A percentile compares a stretch with the other conserved stretches of the same genome.
Conservation (phyloP, 2,329 filamentous ascomycete species). For the Trichoderma citrinoviride region DNA sequence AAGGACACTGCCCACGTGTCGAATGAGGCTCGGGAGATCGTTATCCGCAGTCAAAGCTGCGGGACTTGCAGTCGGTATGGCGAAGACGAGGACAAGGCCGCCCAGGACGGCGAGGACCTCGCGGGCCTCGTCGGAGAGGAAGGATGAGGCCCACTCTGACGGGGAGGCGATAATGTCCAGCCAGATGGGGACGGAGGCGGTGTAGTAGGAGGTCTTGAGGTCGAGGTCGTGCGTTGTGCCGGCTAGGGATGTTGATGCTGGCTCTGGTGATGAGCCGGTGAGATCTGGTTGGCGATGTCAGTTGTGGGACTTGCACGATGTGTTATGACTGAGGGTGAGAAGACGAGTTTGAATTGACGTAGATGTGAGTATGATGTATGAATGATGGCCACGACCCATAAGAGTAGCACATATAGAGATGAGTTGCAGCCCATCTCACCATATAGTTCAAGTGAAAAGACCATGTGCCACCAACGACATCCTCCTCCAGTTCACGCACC, state of each 20-base stretch:
- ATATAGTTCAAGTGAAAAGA: background rate
- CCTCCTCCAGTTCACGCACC: background rate
- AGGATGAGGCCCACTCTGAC: slow-evolving; percentile 55
- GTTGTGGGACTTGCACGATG: background rate
- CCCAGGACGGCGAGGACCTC: slow-evolving; percentile 62
- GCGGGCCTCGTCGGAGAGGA: slow-evolving; percentile 58
- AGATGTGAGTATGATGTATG: background rate
- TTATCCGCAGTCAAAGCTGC: slow-evolving; percentile 19
- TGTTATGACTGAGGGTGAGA: background rate
- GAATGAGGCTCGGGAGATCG: slow-evolving; percentile 44
- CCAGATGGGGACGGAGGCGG: slow-evolving; percentile 61
- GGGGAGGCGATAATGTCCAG: slow-evolving; percentile 58
- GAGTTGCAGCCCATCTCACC: background rate
- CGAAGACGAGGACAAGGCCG: slow-evolving; percentile 50
- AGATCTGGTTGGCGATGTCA: slow-evolving; percentile 42
- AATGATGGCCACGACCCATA: background rate
- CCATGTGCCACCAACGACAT: no score
- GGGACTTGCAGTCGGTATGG: slow-evolving; percentile 24
- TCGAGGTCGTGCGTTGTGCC: slow-evolving; percentile 57
- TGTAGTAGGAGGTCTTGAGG: slow-evolving; percentile 61
- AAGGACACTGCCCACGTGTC: slow-evolving; percentile 54
- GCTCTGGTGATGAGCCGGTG: slow-evolving; percentile 46
- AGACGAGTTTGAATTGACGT: background rate
- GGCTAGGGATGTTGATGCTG: slow-evolving; percentile 47
- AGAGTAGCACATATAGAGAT: background rate